These are phyloP conservation scores for Diaporthe citrichinensis DNA, from an alignment of 2,329 filamentous ascomycete species.

Conservation along the genomic window DNA sequence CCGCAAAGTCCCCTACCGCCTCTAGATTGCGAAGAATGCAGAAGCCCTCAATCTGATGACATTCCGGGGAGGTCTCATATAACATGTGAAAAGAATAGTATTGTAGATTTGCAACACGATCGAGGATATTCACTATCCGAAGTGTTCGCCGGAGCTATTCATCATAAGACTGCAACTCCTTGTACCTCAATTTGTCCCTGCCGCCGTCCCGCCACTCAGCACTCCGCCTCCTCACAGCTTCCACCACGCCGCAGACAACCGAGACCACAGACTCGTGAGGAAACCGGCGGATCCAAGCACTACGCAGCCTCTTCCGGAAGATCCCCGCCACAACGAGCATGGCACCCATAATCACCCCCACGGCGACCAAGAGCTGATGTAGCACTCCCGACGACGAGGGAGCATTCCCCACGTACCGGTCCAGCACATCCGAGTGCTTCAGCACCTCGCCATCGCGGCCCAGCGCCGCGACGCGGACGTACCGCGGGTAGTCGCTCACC, in stretches of 20 bases:
- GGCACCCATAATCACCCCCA: neutral
- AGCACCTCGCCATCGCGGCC: conserved; percentile 39
- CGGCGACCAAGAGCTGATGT: neutral
- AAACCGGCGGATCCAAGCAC: neutral
- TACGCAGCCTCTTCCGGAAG: neutral
- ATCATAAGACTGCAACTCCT: conserved; percentile 30
- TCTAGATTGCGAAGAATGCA: too few species aligned
- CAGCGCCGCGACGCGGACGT: conserved; percentile 40
- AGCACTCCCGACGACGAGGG: neutral
- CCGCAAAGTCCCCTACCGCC: too few species aligned
- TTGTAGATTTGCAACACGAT: neutral
- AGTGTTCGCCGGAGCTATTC: neutral
- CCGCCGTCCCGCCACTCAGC: neutral
- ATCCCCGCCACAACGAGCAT: neutral
- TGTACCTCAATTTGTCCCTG: conserved; percentile 16
- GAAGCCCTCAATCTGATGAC: too few species aligned
- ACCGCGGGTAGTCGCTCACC: conserved; percentile 35
- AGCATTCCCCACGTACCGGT: conserved; percentile 41
- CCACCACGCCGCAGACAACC: conserved; percentile 7
- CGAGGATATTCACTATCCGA: too few species aligned
- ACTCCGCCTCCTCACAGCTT: conserved; percentile 13
- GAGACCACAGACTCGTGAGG: neutral
- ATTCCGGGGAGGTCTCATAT: too few species aligned
- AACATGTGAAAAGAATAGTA: too few species aligned
- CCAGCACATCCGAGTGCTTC: conserved; percentile 38